Conservation (phyloP, 164 flowering plant species). For the Protea cynaroides region DNA sequence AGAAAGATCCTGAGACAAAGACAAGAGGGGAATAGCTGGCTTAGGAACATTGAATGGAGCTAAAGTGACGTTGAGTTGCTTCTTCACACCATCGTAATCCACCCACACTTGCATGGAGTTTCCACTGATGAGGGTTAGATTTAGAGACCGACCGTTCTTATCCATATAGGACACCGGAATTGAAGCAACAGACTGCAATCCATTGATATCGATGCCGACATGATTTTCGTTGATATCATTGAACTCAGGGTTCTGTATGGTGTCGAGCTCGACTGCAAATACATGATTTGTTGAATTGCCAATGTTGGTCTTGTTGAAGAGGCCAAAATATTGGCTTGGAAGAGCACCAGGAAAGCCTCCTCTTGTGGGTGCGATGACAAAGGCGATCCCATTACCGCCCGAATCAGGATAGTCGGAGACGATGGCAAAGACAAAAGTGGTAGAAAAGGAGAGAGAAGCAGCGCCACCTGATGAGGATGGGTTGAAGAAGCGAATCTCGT, state of each 20-base stretch:
- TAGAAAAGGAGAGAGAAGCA: slow-evolving; percentile 33
- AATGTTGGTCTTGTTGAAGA: too few relatives aligned
- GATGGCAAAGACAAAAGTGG: too few relatives aligned
- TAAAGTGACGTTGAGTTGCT: too few relatives aligned
- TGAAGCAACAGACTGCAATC: slow-evolving; percentile 18
- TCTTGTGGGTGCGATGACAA: slow-evolving; percentile 19
- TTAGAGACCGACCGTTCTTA: slow-evolving; percentile 1
- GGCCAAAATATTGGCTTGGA: too few relatives aligned
- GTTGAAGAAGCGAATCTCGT: slow-evolving; percentile 3
- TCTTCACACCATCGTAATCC: too few relatives aligned
- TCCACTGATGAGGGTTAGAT: slow-evolving; percentile 21
- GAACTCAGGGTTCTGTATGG: slow-evolving; percentile 14
- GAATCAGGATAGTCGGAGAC: slow-evolving; percentile 17
- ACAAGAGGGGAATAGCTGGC: slow-evolving; percentile 9
- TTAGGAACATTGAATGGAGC: slow-evolving; percentile 18
- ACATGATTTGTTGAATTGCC: slow-evolving; percentile 25
- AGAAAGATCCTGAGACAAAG: slow-evolving; percentile 1
- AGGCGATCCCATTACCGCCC: slow-evolving; percentile 36
- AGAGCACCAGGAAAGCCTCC: slow-evolving; percentile 13
- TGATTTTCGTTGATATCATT: slow-evolving; percentile 27
- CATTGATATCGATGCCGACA: slow-evolving; percentile 28
- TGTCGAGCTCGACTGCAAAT: slow-evolving; percentile 33
- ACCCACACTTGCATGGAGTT: not conserved
- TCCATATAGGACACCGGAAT: too few relatives aligned
- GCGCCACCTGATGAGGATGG: slow-evolving; percentile 12